Base-by-base conservation (phyloP, 2,329 filamentous ascomycete genomes). In the Nannizziopsis barbatae region DNA sequence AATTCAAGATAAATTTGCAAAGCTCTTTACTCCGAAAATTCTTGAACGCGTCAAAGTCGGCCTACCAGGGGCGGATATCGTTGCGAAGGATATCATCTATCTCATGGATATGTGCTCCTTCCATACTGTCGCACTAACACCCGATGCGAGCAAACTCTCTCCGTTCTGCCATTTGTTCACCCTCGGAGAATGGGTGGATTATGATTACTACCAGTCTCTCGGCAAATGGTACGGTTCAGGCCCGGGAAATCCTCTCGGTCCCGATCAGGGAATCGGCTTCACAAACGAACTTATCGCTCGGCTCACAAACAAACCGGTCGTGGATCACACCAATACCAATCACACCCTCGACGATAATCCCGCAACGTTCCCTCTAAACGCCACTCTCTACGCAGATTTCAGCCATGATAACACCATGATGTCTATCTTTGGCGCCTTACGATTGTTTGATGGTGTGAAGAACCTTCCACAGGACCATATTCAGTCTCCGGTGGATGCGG, bases 71-170 rank as follows among this genome's bases (percentile, higher is more conserved):
- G 80, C 77, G 4, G 79, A 83, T 52, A 63, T 95, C 37, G 77
- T 75, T 2, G 60, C 72, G 10, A 59, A 69, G 1, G 80, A 90
- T 31, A 77, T 80, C 0, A 70, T 88, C 49, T 76, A 75, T 50
- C 62, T 95, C 31, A 95, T 95, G 87, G 87, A 95, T 58, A 72
- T 95, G 52, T 95, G 89, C 59, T 82, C 89, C 0, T 95, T 87
- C 67, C 76, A 83, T 56, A 90, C 86, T 0, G 79, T 94, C n/a
- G 79, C 82, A 7, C 38, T 48, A 5, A 71, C 77, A 5, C 60
- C 66, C 0, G 66, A 74, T 2, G 75, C 70, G 3, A 72, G 65
- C 14, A 62, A 60, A 3, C 62, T 83, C 8, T 87, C 86, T 0
- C 69, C 72, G 0, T 93, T 95, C 66, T 95, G 89, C 65, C 61